Evolutionary conservation across 352 stramenopile species (phyloP), one percentile per base, ranked within the genome.

Genomic region (Phytopythium boreale): DNA sequence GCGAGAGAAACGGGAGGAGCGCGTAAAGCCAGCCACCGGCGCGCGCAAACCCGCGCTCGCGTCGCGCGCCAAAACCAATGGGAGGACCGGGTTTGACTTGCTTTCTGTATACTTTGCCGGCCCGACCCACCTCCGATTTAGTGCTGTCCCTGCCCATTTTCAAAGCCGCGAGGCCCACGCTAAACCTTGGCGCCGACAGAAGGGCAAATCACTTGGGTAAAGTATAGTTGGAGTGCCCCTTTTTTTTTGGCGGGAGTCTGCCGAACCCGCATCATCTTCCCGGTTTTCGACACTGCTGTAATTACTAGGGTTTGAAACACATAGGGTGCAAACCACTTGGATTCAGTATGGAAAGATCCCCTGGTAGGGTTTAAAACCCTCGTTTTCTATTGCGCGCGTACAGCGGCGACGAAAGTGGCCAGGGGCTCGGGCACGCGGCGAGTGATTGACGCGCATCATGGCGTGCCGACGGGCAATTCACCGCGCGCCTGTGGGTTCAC

Each of bases 191-290:
- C 3, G 26, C 12, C 15, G 19, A 36, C 50, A n/a, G 19, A 27
- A 43, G 51, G 19, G 51, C 29, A 26, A 57, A 27, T 22, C 27
- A 27, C 27, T 57, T 37, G 51, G 51, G 8, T 43, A 57, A 37
- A 43, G 51, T 57, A 57, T 57, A 29, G 17, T 27, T 1, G 10
- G 6, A 17, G 4, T 8, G 27, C 9, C 27, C n/a, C 24, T 29
- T 53, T 53, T 51, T 53, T 53, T 53, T 53, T 53, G 47, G 47
- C 47, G 47, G 47, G 47, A 53, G 24, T 10, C 20, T 19, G 22
- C 5, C 29, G 29, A 34, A 34, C 29, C 29, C 29, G 29, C 29
- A 34, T 3, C 29, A 34, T 29, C 15, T 31, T 36, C 47, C 7
- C 47, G 47, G n/a, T 29, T 51, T 29, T 7, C 11, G 46, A 15